phyloP scores from a whole-genome alignment of 2,329 filamentous ascomycete species.

The Ustulina deusta region DNA sequence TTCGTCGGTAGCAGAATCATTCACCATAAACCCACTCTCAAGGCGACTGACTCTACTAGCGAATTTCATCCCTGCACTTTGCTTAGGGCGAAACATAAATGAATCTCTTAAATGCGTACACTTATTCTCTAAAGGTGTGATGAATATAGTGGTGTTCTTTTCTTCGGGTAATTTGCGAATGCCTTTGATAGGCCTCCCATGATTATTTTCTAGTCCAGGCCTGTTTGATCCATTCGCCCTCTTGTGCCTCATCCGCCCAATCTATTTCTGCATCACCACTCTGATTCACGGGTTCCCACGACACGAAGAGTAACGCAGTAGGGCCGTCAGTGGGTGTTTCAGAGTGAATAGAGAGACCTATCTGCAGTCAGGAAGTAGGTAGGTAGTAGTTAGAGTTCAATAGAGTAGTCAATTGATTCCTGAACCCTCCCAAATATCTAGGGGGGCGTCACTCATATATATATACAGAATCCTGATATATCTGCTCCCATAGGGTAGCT shows the following conservation, averaged over 20 bases:
- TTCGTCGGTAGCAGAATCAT: not conserved
- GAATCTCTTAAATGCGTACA: not conserved
- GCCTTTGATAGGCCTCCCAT: not conserved
- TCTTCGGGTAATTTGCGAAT: not conserved
- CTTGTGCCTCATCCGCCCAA: slow-evolving; percentile 5
- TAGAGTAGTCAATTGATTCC: too few relatives aligned
- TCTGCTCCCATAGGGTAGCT: too few relatives aligned
- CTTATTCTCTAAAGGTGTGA: not conserved
- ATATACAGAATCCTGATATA: too few relatives aligned
- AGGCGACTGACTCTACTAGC: not conserved
- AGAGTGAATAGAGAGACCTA: too few relatives aligned
- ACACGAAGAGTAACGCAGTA: not conserved
- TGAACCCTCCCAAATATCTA: too few relatives aligned
- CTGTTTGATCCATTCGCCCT: slow-evolving; percentile 19
- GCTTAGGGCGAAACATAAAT: not conserved
- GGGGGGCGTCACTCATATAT: too few relatives aligned
- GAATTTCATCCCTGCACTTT: not conserved
- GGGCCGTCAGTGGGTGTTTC: not conserved
- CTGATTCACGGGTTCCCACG: not conserved
- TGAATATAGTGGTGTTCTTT: not conserved
- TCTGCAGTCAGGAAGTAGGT: too few relatives aligned
- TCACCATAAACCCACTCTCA: not conserved
- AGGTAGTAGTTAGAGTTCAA: too few relatives aligned
- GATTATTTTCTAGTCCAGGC: not conserved
- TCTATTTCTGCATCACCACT: not conserved